Percentiles rank a stretch among this genome's conserved stretches.
These are phyloP conservation scores for Trametes gibbosa DNA, from an alignment of 768 basidiomycete genomes.

Conservation along the genomic window DNA sequence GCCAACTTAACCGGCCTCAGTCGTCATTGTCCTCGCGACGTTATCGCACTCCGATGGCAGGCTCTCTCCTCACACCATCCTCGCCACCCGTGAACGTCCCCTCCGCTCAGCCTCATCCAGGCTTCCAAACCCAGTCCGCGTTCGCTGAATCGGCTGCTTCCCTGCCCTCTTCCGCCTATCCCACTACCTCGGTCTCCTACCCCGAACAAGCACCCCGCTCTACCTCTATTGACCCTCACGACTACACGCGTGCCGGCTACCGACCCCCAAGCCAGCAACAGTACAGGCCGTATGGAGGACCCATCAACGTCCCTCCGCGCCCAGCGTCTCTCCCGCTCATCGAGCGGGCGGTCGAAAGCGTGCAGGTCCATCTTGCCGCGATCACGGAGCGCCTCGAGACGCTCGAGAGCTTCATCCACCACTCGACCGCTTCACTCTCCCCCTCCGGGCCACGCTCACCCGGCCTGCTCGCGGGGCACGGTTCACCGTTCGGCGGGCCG, in stretches of 20 bases:
- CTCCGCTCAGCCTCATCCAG: conserved; percentile 67
- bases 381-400: conserved; percentile 64
- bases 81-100: conserved; percentile 43
- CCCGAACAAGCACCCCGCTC: conserved; percentile 16
- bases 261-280: conserved; percentile 17
- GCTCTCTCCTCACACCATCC: conserved; percentile 50
- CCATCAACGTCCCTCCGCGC: conserved; percentile 28
- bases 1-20: conserved; percentile 55
- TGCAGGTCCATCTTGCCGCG: conserved; percentile 80
- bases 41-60: conserved; percentile 75
- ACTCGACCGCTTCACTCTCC: conserved; percentile 36
- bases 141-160: conserved; percentile 50
- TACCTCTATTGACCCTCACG: conserved; percentile 14
- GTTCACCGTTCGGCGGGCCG: conserved; percentile 16
- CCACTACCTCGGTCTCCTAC: conserved; percentile 24
- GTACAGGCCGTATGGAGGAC: conserved; percentile 19
- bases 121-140: conserved; percentile 70
- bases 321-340: conserved; percentile 45
- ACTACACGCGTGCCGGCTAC: conserved; percentile 6
- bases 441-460: conserved; percentile 24
- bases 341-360: conserved; percentile 74
- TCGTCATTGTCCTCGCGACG: conserved; percentile 78
- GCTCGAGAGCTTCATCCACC: conserved; percentile 45
- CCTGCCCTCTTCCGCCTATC: conserved; percentile 37
- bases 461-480: conserved; percentile 8